Conservation (phyloP, 768 basidiomycete species). For the Glaciozyma martinii region DNA sequence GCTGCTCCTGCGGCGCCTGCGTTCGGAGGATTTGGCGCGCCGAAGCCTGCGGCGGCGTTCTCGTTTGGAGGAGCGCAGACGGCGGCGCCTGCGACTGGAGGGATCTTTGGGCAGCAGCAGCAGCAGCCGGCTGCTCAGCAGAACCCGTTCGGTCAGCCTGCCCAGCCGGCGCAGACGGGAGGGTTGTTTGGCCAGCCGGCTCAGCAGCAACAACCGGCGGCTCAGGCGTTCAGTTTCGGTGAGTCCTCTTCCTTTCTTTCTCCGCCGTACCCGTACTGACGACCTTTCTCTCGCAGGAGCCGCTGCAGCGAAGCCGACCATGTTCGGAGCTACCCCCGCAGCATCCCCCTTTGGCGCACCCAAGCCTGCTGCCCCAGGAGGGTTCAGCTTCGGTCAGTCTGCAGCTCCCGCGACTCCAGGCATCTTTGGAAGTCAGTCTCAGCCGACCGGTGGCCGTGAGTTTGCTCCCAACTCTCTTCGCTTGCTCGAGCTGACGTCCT, state of each 20-base stretch:
- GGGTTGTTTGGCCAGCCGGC: too few species aligned
- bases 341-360: neutral
- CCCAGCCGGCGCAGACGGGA: too few species aligned
- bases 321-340: neutral
- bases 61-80: slow-evolving; percentile 17
- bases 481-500: neutral
- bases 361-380: neutral
- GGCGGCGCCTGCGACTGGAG: slow-evolving; percentile 17
- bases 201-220: too few species aligned
- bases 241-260: neutral
- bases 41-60: too few species aligned
- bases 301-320: neutral
- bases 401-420: slow-evolving; percentile 9
- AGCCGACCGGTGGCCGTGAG: slow-evolving; percentile 9
- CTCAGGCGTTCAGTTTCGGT: slow-evolving; percentile 9
- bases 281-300: neutral
- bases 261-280: neutral
- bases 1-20: too few species aligned
- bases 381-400: neutral
- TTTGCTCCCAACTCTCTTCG: neutral
- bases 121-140: too few species aligned
- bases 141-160: too few species aligned
- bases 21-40: too few species aligned
- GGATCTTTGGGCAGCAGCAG: neutral
- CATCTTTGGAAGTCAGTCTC: slow-evolving; percentile 19